A percentile compares a stretch with the other conserved stretches of the same genome.
These are phyloP conservation scores for Ophiocordyceps camponoti-floridani DNA, from an alignment of 2,329 filamentous ascomycete genomes.

Conservation along the genomic window DNA sequence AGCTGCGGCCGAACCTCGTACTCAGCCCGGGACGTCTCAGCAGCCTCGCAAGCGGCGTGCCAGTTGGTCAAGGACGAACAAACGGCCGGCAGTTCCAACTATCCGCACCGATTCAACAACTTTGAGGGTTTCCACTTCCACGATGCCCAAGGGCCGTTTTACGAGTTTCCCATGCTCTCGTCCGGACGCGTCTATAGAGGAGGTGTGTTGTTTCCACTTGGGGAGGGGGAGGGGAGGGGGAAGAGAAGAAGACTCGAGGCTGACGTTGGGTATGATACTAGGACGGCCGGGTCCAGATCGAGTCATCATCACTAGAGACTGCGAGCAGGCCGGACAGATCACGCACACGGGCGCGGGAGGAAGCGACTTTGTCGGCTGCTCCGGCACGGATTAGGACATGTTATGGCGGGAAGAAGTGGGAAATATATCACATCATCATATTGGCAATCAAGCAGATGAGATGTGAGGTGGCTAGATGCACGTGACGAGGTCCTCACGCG, in stretches of 20 bases:
- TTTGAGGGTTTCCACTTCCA: conserved; percentile 17
- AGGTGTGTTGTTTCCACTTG: conserved; percentile 10
- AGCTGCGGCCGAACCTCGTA: conserved; percentile 14
- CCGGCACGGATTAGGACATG: conserved; percentile 6
- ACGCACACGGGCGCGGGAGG: conserved; percentile 54
- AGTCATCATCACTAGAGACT: conserved; percentile 37
- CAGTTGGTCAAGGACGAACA: conserved; percentile 6
- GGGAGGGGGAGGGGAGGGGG: no score
- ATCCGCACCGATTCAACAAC: conserved; percentile 22
- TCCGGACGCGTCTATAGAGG: conserved; percentile 15
- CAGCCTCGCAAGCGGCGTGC: conserved; percentile 12
- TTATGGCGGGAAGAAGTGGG: no score
- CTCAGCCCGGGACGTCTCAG: conserved; percentile 9
- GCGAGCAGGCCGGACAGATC: conserved; percentile 43
- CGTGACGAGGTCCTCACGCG: no score
- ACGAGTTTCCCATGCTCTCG: conserved; percentile 19
- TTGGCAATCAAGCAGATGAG: no score
- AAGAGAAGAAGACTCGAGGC: background rate
- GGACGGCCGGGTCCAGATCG: conserved; percentile 44
- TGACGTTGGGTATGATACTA: conserved; percentile 1
- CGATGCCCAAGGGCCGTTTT: conserved; percentile 14
- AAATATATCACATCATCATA: no score
- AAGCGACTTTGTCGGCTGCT: conserved; percentile 50
- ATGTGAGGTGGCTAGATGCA: no score
- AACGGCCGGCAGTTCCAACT: conserved; percentile 12